Evolutionary conservation across 1,284 basidiomycete genomes (phyloP), one percentile per base, ranked within the genome.

Genomic region (Anthracocystis setariae): DNA sequence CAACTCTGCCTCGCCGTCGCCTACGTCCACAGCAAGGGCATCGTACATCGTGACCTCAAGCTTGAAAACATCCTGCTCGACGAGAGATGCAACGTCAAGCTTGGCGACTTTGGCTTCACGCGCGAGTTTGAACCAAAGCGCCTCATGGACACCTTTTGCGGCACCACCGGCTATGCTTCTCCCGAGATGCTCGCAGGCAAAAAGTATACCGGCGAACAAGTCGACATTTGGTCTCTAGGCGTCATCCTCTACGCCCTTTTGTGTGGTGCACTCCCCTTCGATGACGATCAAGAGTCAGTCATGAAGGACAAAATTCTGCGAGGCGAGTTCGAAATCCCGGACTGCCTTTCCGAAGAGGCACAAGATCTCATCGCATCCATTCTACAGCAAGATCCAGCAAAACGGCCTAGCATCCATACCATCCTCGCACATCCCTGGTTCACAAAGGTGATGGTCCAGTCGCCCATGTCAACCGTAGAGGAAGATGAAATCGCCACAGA

Each of bases 71-170:
- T 85, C 13, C 64, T 85, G 7, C 77, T 85, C 17, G 84, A 85
- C 53, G 84, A 83, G 64, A 54, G 77, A 10, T 81, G 82, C 73
- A 84, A 84, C 47, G 82, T 85, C 65, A 85, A 85, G 72, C 75
- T 98, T 8, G 94, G 93, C 13, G 95, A 98, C 84, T 93, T 98
- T 81, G 95, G 95, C 15, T 98, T 98, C 80, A 95, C 94, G 2
- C 87, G 95, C 50, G 95, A 98, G 85, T 97, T 91, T 82, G 92
- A 96, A 65, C 88, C 87, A 39, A 91, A 92, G 1, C 84, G 86
- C 20, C 85, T 93, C 39, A 89, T 98, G 87, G 94, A 97, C 75
- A 98, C 95, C 0, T 95, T 91, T 80, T 98, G 96, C 81, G 95
- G 96, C 7, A 98, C 96, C 1, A 95, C 94, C 0, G 94, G 92